Evolutionary conservation across 2,329 filamentous ascomycete species (phyloP).

Genomic region (Neofusicoccum parvum): DNA sequence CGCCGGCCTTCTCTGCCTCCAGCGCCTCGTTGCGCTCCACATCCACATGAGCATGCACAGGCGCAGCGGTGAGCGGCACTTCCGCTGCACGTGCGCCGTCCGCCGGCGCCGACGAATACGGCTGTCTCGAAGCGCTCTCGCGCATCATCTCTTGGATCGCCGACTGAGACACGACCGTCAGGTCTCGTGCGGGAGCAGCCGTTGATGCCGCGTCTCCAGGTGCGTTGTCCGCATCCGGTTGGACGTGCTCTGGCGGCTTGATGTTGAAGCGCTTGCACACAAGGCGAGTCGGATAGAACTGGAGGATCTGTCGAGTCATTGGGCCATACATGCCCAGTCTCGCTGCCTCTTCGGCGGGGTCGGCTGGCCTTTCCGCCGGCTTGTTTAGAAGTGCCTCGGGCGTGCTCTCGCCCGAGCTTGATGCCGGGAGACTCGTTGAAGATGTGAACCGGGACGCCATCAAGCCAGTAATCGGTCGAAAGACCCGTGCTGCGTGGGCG

Average conservation of each 20-base stretch:
- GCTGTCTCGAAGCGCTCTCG: constrained; percentile 30
- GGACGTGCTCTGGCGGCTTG: constrained; percentile 59
- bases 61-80: constrained; percentile 25
- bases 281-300: constrained; percentile 79
- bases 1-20: constrained; percentile 72
- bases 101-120: constrained; percentile 22
- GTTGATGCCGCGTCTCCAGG: constrained; percentile 21
- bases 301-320: constrained; percentile 72
- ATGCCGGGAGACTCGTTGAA: constrained; percentile 52
- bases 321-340: constrained; percentile 89
- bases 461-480: constrained; percentile 85
- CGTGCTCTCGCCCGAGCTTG: constrained; percentile 31
- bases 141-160: constrained; percentile 49
- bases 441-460: constrained; percentile 95
- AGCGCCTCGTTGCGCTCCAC: constrained; percentile 77
- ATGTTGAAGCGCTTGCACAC: constrained; percentile 96
- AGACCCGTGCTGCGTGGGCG: constrained; percentile 71
- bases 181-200: constrained; percentile 25
- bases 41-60: constrained; percentile 54
- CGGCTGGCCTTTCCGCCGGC: constrained; percentile 61
- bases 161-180: constrained; percentile 56
- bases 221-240: constrained; percentile 2
- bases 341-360: constrained; percentile 84
- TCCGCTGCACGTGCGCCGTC: constrained; percentile 6
- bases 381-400: constrained; percentile 38